Evolutionary conservation across 306 rosid genomes (phyloP).

Genomic region (Gastrolobium villosum): DNA sequence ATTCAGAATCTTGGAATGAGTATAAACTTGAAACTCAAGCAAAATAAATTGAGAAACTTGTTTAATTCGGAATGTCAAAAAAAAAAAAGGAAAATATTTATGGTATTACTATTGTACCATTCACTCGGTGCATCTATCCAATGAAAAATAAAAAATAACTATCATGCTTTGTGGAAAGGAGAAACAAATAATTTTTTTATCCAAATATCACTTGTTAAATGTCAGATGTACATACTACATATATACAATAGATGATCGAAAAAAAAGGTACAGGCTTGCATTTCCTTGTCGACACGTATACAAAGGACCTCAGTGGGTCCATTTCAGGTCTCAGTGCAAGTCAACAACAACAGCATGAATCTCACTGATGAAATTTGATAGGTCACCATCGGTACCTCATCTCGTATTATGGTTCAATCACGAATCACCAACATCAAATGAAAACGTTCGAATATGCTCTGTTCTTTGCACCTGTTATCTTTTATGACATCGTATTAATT

Average conservation of each 20-base stretch:
- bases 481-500: background rate
- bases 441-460: background rate
- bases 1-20: background rate
- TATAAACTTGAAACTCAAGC: background rate
- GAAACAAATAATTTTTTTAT: no score
- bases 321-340: background rate
- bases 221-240: no score
- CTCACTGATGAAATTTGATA: background rate
- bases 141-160: no score
- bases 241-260: no score
- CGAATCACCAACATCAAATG: background rate
- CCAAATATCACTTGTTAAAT: no score
- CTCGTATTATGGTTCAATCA: background rate
- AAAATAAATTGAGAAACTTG: background rate
- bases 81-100: no score
- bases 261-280: background rate
- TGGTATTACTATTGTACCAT: no score
- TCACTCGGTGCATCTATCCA: no score
- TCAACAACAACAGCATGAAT: background rate
- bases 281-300: conserved; percentile 4
- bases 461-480: background rate
- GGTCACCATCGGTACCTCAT: background rate
- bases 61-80: no score
- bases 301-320: background rate
- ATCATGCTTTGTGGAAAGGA: no score